Percentiles rank a stretch among this genome's conserved stretches.
These are phyloP conservation scores for Penstemon davidsonii DNA, from an alignment of 257 asterid species.

Conservation along the genomic window DNA sequence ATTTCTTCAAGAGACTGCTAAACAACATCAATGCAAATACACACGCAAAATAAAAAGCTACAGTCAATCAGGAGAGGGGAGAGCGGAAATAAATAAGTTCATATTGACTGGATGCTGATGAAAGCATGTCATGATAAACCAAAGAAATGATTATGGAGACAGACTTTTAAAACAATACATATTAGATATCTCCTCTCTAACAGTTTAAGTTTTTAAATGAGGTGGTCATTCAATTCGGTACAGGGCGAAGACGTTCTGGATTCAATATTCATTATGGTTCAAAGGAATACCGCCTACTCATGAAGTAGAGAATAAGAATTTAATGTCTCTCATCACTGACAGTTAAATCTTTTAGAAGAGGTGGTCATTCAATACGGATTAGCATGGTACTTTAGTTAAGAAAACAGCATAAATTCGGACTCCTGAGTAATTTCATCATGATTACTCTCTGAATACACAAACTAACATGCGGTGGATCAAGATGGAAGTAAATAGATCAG, in stretches of 20 bases:
- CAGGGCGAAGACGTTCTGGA: too few relatives aligned
- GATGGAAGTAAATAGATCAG: not conserved
- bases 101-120: constrained; percentile 5
- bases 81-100: constrained; percentile 7
- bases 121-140: constrained; percentile 21
- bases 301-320: too few relatives aligned
- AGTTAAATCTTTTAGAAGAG: too few relatives aligned
- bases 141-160: constrained; percentile 5
- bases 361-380: too few relatives aligned
- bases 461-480: not conserved
- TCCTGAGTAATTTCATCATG: not conserved
- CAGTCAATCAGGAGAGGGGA: constrained; percentile 7
- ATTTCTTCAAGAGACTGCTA: constrained; percentile 16
- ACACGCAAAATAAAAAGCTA: not conserved
- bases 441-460: not conserved
- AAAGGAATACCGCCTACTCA: too few relatives aligned
- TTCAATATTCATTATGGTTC: too few relatives aligned
- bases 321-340: too few relatives aligned
- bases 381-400: not conserved
- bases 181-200: too few relatives aligned
- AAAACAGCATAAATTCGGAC: not conserved
- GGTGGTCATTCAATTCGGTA: too few relatives aligned
- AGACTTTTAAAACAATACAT: not conserved
- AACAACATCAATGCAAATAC: not conserved
- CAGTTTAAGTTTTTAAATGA: too few relatives aligned